Evolutionary conservation across 805 yeast species (phyloP).

Genomic region (Yamadazyma sp.): DNA sequence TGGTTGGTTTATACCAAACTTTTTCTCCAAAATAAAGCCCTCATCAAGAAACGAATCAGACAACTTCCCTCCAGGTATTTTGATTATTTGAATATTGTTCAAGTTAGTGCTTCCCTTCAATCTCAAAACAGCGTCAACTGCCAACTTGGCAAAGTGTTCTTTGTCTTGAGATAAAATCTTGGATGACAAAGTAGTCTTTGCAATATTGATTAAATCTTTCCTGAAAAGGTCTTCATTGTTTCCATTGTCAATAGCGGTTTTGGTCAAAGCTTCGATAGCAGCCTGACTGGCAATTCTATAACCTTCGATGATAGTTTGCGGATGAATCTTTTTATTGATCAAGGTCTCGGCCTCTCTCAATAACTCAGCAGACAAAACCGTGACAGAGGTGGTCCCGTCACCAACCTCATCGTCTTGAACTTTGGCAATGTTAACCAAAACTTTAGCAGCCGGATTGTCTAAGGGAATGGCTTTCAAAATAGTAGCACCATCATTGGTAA

Average conservation of each 20-base stretch:
- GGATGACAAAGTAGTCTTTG: conserved; percentile 90
- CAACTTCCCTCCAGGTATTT: conserved; percentile 89
- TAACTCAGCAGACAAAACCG: conserved; percentile 86
- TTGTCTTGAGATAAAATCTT: conserved; percentile 95
- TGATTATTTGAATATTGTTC: conserved; percentile 90
- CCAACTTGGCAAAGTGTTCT: conserved; percentile 81
- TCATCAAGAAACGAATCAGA: conserved; percentile 92
- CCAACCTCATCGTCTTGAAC: conserved; percentile 99
- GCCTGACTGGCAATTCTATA: conserved; percentile 83
- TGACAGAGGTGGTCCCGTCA: conserved; percentile 97
- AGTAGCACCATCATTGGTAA: conserved; percentile 98
- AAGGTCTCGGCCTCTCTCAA: conserved; percentile 92
- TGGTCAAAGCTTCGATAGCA: conserved; percentile 79
- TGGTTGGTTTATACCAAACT: conserved; percentile 93
- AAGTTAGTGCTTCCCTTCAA: conserved; percentile 84
- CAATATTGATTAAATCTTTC: conserved; percentile 78
- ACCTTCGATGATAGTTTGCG: conserved; percentile 97
- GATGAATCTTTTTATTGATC: conserved; percentile 91
- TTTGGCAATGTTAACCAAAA: conserved; percentile 88
- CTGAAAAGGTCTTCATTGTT: conserved; percentile 58
- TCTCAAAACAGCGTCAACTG: conserved; percentile 91
- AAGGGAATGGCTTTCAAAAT: conserved; percentile 90
- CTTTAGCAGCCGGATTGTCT: conserved; percentile 97
- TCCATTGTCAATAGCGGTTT: conserved; percentile 73
- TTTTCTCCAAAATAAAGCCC: conserved; percentile 89